These are phyloP conservation scores for Scleromitrula shiraiana DNA, from an alignment of 2,329 filamentous ascomycete species.

Conservation along the genomic window DNA sequence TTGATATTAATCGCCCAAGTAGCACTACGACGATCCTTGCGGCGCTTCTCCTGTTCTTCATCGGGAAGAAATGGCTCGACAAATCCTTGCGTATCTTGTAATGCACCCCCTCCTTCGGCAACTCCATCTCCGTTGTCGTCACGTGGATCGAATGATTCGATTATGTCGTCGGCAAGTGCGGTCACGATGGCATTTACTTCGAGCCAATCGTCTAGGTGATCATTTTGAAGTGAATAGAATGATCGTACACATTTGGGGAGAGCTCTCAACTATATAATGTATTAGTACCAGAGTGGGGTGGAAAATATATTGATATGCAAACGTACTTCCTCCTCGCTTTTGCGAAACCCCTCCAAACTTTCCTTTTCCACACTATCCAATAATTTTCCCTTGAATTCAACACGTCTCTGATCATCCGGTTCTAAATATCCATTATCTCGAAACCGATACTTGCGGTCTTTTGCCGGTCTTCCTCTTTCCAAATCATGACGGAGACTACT, in stretches of 20 bases:
- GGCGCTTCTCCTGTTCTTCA: slow-evolving; percentile 42
- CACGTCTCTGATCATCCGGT: slow-evolving; percentile 18
- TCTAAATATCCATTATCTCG: slow-evolving; percentile 16
- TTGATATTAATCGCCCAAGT: slow-evolving; percentile 53
- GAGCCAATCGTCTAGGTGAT: slow-evolving; percentile 47
- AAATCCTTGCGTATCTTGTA: slow-evolving; percentile 40
- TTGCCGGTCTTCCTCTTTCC: slow-evolving; percentile 8
- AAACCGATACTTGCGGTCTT: slow-evolving; percentile 21
- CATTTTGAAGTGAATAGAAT: slow-evolving; percentile 49
- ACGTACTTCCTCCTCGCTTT: slow-evolving; percentile 16
- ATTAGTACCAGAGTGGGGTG: not conserved
- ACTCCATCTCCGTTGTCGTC: slow-evolving; percentile 49
- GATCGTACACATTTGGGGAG: slow-evolving; percentile 44
- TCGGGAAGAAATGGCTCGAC: slow-evolving; percentile 48
- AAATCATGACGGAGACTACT: slow-evolving; percentile 4
- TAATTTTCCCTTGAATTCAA: slow-evolving; percentile 20
- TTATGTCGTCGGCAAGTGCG: slow-evolving; percentile 47
- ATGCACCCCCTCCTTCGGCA: slow-evolving; percentile 42
- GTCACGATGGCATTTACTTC: slow-evolving; percentile 51
- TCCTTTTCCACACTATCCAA: slow-evolving; percentile 14
- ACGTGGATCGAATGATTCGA: slow-evolving; percentile 49
- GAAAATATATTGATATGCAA: not conserved
- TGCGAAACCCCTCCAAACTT: slow-evolving; percentile 16
- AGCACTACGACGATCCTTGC: slow-evolving; percentile 39
- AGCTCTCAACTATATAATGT: slow-evolving; percentile 35